phyloP scores from a whole-genome alignment of 2,329 filamentous ascomycete species.

The Aureobasidium namibiae region DNA sequence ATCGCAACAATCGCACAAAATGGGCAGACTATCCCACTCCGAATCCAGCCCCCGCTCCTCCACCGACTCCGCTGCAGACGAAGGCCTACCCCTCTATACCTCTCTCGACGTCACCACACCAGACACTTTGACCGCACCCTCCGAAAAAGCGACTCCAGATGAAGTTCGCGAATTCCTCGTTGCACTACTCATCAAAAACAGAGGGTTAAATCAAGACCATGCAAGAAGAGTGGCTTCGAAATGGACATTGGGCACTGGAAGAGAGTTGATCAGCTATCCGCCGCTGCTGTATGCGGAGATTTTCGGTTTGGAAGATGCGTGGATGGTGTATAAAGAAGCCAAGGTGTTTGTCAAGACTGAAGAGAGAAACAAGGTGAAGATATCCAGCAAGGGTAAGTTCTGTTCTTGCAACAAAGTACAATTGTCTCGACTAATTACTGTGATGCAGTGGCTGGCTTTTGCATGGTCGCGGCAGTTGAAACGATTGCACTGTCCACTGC shows the following conservation, averaged over 20 bases:
- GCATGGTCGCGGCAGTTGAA: no score
- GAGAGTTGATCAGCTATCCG: constrained; percentile 14
- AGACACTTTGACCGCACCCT: not conserved
- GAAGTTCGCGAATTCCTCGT: constrained; percentile 15
- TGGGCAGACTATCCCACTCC: not conserved
- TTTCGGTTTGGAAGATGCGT: constrained; percentile 16
- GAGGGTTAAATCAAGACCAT: not conserved
- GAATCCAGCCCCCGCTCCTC: not conserved
- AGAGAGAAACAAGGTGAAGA: not conserved
- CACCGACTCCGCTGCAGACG: not conserved
- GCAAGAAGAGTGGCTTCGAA: constrained; percentile 13
- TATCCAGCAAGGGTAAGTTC: not conserved
- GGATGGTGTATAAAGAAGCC: constrained; percentile 17
- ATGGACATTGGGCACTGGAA: constrained; percentile 17
- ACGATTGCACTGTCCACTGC: not conserved
- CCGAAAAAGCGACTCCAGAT: constrained; percentile 12
- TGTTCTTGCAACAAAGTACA: no score
- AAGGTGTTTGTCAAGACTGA: not conserved
- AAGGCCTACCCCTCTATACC: not conserved
- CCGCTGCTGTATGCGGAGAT: constrained; percentile 15
- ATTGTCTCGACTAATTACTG: no score
- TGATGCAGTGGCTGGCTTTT: no score
- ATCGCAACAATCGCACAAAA: not conserved
- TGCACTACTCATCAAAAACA: constrained; percentile 1
- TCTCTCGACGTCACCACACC: not conserved